These are phyloP conservation scores for Priceomyces haplophilus DNA, from an alignment of 805 yeast species.

Conservation along the genomic window DNA sequence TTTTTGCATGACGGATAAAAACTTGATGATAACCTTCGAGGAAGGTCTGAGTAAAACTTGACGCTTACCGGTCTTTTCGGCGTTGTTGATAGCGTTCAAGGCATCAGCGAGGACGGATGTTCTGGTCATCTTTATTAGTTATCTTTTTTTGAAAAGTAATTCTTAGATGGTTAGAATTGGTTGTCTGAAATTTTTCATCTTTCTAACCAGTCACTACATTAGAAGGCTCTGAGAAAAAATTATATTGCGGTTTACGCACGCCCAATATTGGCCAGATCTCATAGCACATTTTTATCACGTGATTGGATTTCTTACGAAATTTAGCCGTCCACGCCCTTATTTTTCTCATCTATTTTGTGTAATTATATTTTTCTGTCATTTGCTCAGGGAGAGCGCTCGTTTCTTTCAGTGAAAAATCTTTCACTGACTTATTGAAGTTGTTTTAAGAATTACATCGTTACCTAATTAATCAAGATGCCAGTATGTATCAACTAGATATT, in stretches of 20 bases:
- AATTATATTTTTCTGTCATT: background rate
- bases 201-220: background rate
- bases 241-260: background rate
- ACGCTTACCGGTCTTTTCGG: conserved; percentile 99
- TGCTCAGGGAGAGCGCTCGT: background rate
- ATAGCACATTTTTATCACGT: background rate
- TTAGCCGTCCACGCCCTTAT: too few species aligned
- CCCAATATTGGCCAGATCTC: background rate
- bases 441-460: background rate
- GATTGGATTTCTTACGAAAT: too few species aligned
- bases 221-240: background rate
- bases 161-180: too few species aligned
- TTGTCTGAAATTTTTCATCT: conserved; percentile 1
- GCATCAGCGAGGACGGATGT: conserved; percentile 98
- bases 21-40: conserved; percentile 96
- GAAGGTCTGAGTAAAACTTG: conserved; percentile 98
- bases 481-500: conserved; percentile 26
- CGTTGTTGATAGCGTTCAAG: conserved; percentile 96
- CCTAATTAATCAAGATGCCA: conserved; percentile 33
- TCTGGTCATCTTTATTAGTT: conserved; percentile 73
- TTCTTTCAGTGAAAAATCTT: conserved; percentile 1
- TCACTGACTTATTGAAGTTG: background rate
- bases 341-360: background rate
- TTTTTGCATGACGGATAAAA: conserved; percentile 94
- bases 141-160: background rate